A percentile compares a stretch with the other conserved stretches of the same genome.
phyloP scores from a whole-genome alignment of 441 rosid species.

The Gossypium davidsonii region DNA sequence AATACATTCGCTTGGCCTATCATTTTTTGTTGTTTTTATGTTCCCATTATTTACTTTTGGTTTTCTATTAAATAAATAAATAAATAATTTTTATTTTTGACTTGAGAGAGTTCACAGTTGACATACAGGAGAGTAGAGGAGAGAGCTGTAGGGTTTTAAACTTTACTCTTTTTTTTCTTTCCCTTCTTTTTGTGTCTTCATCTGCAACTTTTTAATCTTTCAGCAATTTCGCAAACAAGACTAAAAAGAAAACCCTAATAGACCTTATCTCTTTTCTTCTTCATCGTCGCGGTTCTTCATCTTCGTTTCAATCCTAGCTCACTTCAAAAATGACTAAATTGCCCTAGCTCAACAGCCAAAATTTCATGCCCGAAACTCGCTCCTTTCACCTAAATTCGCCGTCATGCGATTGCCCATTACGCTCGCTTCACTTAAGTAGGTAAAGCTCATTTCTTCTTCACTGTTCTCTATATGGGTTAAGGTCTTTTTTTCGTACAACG shows the following conservation, averaged over 20 bases:
- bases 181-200: slow-evolving; percentile 20
- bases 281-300: not conserved
- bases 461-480: slow-evolving; percentile 19
- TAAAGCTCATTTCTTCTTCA: slow-evolving; percentile 30
- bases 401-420: slow-evolving; percentile 50
- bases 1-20: not conserved
- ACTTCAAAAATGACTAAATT: slow-evolving; percentile 28
- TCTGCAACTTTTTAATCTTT: slow-evolving; percentile 23
- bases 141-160: slow-evolving; percentile 50
- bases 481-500: not conserved
- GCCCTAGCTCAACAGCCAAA: slow-evolving; percentile 19
- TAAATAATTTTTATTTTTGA: slow-evolving; percentile 3
- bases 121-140: not conserved
- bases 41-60: not conserved
- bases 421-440: slow-evolving; percentile 45
- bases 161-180: slow-evolving; percentile 36
- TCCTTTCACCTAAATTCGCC: slow-evolving; percentile 36
- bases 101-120: slow-evolving; percentile 24
- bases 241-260: slow-evolving; percentile 32
- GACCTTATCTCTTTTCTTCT: slow-evolving; percentile 21
- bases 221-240: slow-evolving; percentile 30
- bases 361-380: slow-evolving; percentile 21
- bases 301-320: slow-evolving; percentile 27
- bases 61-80: not conserved
- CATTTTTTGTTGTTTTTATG: not conserved